phyloP scores from a whole-genome alignment of 2,329 filamentous ascomycete genomes.

The Verticillium isaacii region DNA sequence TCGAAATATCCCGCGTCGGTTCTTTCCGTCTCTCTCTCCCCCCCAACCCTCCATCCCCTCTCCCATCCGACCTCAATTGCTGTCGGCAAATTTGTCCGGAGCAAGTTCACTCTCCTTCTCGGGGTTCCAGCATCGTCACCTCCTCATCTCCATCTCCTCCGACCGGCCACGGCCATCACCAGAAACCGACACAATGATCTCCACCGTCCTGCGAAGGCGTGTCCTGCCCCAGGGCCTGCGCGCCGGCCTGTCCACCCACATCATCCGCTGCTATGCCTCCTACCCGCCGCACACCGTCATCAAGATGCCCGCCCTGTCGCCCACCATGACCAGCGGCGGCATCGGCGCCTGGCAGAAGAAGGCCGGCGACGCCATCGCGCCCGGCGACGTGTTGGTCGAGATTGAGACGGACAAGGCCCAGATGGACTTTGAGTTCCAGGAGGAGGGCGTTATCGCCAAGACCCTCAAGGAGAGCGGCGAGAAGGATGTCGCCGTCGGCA shows the following conservation, averaged over 20 bases:
- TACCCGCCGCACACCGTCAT: conserved; percentile 93
- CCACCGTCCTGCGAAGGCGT: conserved; percentile 59
- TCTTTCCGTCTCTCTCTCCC: conserved; percentile 4
- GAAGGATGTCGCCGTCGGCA: conserved; percentile 92
- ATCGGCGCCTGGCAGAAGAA: conserved; percentile 99
- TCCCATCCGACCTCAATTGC: conserved; percentile 10
- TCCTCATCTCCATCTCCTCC: conserved; percentile 10
- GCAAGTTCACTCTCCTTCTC: background rate
- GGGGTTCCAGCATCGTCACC: background rate
- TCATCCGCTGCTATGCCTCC: conserved; percentile 67
- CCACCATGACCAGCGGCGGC: conserved; percentile 95
- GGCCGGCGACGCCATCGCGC: conserved; percentile 77
- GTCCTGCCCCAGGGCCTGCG: conserved; percentile 49
- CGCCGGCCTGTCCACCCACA: conserved; percentile 45
- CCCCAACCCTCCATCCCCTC: conserved; percentile 14
- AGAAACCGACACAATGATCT: conserved; percentile 46
- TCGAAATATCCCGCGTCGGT: conserved; percentile 23
- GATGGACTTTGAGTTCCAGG: conserved; percentile 99
- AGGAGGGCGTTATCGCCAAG: conserved; percentile 94
- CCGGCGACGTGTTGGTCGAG: conserved; percentile 94
- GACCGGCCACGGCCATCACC: background rate
- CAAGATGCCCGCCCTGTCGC: conserved; percentile 96
- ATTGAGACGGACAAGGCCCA: conserved; percentile 99
- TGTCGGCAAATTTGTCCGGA: conserved; percentile 1
- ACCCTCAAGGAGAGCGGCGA: conserved; percentile 86